These are phyloP conservation scores for Ormosia emarginata DNA, from an alignment of 306 rosid genomes.

Conservation along the genomic window DNA sequence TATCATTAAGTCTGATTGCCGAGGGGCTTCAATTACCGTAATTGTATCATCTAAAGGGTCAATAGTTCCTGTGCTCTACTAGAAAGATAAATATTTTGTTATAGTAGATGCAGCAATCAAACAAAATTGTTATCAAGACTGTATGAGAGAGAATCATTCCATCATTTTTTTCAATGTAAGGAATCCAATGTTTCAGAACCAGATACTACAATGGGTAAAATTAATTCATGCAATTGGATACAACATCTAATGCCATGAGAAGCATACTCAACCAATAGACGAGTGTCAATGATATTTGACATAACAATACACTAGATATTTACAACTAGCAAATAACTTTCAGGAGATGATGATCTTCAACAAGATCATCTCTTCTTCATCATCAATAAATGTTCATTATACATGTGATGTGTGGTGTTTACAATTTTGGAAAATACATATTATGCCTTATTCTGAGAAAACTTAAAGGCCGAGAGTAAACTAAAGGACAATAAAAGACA, in stretches of 20 bases:
- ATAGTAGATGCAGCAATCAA: slow-evolving; percentile 9
- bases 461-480: not conserved
- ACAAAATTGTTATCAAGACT: slow-evolving; percentile 6
- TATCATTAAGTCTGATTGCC: slow-evolving; percentile 89
- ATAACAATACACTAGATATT: not conserved
- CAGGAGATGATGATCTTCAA: not conserved
- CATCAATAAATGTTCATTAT: not conserved
- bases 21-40: slow-evolving; percentile 89
- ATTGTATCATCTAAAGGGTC: slow-evolving; percentile 45
- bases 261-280: not conserved
- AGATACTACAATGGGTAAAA: not conserved
- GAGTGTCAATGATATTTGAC: not conserved
- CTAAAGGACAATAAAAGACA: not conserved
- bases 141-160: not conserved
- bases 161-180: slow-evolving; percentile 1
- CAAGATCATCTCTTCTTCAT: not conserved
- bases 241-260: not conserved
- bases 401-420: not conserved
- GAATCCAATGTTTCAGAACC: slow-evolving; percentile 19
- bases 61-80: slow-evolving; percentile 42
- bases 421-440: not conserved
- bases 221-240: not conserved
- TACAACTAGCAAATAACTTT: not conserved
- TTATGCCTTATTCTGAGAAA: not conserved
- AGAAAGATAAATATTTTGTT: slow-evolving; percentile 17